Base-by-base conservation (phyloP, 345 rosid genomes). In the Hibiscus trionum region DNA sequence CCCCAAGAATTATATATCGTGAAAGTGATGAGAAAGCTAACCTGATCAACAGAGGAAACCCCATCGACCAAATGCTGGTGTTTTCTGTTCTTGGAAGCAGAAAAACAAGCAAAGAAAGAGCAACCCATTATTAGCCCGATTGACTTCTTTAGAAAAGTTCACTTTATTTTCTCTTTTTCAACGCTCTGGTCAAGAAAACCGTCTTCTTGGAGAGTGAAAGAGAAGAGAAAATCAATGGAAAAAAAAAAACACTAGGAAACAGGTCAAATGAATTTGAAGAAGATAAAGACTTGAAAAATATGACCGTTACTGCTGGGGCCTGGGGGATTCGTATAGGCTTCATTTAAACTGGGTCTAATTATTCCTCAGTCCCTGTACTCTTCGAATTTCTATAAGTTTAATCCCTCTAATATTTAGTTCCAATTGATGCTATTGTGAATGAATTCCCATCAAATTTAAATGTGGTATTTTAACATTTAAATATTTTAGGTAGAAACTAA, bases 41-140 rank as follows among this genome's bases (percentile, higher is more conserved):
- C 93, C 61, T 73, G 82, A 62, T 60, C 49, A 16, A 67, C 71
- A 39, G 80, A 75, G 27, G 75, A 80, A 72, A 80, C 69, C 65
- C 70, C 77, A 29, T 72, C 78, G 63, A 77, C 75, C 61, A 76
- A 78, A 70, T 21, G 72, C 52, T 67, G 79, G 75, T 76, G 78
- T 60, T 69, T 75, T 66, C 76, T 79, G 73, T 78, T 81, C 78
- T 84, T 84, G 63, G 83, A 78, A 75, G 83, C 39, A 77, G 85
- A 77, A 74, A 89, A 87, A 79, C 90, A 89, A 37, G 79, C 78
- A 33, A 80, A 73, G 82, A 79, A 73, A 83, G 82, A 75, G 79
- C 91, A 85, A 31, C 84, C 83, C 94, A 87, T 87, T 61, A 73
- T 75, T 58, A 73, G 21, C 65, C 86, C 83, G 44, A 73, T 73